These are phyloP conservation scores for Schizopora paradoxa DNA, from an alignment of 1,284 basidiomycete species.

Conservation along the genomic window DNA sequence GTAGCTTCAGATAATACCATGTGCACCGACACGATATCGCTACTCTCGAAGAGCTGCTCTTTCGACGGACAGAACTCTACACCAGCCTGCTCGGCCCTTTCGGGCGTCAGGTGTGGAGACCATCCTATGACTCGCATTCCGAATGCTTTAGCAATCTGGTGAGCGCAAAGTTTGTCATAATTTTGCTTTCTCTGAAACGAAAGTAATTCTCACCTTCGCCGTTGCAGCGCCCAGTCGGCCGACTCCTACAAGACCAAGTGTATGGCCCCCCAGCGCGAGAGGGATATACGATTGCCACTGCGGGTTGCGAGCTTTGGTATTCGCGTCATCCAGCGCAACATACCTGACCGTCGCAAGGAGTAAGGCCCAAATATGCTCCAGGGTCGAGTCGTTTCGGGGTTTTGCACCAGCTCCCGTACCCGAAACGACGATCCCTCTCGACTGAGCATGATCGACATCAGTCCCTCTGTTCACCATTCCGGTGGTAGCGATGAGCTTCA, in stretches of 20 bases:
- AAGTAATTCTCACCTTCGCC: constrained; percentile 35
- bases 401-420: constrained; percentile 42
- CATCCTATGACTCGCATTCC: constrained; percentile 56
- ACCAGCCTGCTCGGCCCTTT: constrained; percentile 45
- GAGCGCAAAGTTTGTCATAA: constrained; percentile 7
- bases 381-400: constrained; percentile 45
- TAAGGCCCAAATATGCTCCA: constrained; percentile 65
- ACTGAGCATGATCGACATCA: constrained; percentile 41
- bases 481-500: constrained; percentile 56
- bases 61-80: constrained; percentile 45
- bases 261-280: constrained; percentile 47
- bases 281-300: constrained; percentile 55
- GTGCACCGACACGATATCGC: constrained; percentile 58
- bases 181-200: background rate
- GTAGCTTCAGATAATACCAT: constrained; percentile 51
- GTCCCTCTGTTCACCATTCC: constrained; percentile 48
- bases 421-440: constrained; percentile 49
- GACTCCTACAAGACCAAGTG: constrained; percentile 53
- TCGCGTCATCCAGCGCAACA: constrained; percentile 46
- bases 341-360: constrained; percentile 51
- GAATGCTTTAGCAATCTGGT: constrained; percentile 53
- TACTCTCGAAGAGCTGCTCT: constrained; percentile 44
- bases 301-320: constrained; percentile 39
- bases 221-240: constrained; percentile 48
- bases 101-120: constrained; percentile 59